phyloP scores from a whole-genome alignment of 1,284 basidiomycete species.

The Boletus sp. region DNA sequence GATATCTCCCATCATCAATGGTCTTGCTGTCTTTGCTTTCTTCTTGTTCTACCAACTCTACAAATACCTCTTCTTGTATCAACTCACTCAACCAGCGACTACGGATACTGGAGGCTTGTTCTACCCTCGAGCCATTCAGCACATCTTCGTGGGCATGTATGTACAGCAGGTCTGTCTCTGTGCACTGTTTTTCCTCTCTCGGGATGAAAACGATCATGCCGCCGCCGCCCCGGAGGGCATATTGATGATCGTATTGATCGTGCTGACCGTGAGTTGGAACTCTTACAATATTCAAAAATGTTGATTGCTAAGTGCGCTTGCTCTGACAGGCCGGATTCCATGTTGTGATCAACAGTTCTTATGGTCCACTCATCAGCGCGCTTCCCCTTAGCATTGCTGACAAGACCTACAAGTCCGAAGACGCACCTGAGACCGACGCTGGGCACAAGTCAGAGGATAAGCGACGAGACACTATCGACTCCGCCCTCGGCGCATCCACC shows the following conservation, averaged over 20 bases:
- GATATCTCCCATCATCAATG: constrained; percentile 93
- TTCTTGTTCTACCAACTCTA: constrained; percentile 81
- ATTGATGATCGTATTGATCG: constrained; percentile 81
- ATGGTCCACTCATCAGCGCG: constrained; percentile 57
- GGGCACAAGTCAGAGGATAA: constrained; percentile 16
- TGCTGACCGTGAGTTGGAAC: constrained; percentile 61
- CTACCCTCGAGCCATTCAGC: constrained; percentile 92
- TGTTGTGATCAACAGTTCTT: constrained; percentile 63
- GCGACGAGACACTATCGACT: constrained; percentile 15
- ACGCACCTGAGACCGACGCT: constrained; percentile 28
- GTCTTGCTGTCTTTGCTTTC: constrained; percentile 82
- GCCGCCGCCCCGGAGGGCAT: constrained; percentile 70
- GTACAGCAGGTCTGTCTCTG: constrained; percentile 75
- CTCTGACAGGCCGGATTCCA: constrained; percentile 69
- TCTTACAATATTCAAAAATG: background rate
- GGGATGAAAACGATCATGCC: constrained; percentile 46
- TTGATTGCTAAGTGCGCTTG: constrained; percentile 4
- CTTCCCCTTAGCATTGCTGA: constrained; percentile 80
- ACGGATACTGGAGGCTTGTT: constrained; percentile 91
- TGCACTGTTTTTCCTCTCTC: constrained; percentile 85
- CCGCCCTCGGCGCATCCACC: constrained; percentile 5
- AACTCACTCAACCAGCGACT: constrained; percentile 68
- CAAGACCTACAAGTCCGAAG: constrained; percentile 45
- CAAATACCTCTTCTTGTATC: constrained; percentile 87
- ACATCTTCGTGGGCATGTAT: constrained; percentile 92